These are phyloP conservation scores for Colletotrichum sp. DNA, from an alignment of 2,329 filamentous ascomycete genomes.

Conservation along the genomic window DNA sequence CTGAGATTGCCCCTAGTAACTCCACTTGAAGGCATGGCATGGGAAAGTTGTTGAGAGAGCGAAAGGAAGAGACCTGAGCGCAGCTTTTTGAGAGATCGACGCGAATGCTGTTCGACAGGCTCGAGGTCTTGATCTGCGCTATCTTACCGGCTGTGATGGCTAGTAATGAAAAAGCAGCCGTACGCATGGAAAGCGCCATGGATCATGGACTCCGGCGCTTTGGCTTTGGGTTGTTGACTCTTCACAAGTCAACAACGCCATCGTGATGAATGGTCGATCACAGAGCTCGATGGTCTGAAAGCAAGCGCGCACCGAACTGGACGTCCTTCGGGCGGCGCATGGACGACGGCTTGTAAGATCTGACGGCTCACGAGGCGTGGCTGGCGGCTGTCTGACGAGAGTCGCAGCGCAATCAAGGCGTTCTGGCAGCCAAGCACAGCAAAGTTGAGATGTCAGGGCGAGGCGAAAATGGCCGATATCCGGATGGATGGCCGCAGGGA, in stretches of 20 bases:
- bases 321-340: background rate
- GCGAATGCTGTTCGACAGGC: background rate
- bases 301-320: background rate
- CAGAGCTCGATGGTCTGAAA: background rate
- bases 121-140: background rate
- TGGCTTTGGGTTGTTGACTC: background rate
- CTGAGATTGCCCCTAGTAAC: background rate
- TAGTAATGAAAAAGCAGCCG: background rate
- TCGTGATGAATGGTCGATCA: background rate
- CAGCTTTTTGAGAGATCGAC: background rate
- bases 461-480: background rate
- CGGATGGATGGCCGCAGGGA: background rate
- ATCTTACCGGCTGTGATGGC: background rate
- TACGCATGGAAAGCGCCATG: background rate
- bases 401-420: background rate
- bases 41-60: background rate
- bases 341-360: background rate
- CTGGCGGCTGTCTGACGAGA: background rate
- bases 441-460: background rate
- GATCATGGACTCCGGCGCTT: background rate
- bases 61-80: constrained; percentile 12
- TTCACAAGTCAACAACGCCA: background rate
- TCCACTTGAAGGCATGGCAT: background rate
- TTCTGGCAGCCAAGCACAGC: background rate
- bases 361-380: constrained; percentile 1